These are phyloP conservation scores for Fraxinus americana DNA, from an alignment of 257 asterid genomes.

Conservation along the genomic window DNA sequence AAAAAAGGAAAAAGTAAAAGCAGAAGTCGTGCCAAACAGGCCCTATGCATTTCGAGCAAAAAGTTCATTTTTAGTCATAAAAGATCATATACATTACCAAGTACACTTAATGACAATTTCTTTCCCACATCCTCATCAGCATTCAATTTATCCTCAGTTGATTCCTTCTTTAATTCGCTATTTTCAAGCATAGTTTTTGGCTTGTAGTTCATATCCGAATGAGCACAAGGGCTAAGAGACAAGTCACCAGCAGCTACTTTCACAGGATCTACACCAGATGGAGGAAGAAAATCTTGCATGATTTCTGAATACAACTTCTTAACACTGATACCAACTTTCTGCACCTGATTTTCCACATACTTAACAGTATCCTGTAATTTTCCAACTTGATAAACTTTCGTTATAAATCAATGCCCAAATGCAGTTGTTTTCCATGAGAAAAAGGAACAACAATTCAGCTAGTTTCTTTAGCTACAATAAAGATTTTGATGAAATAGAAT, in stretches of 20 bases:
- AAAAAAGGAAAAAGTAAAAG: no score
- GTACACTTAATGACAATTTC: slow-evolving; percentile 7
- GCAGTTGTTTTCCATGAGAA: neutral
- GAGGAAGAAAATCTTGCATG: slow-evolving; percentile 65
- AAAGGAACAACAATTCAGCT: no score
- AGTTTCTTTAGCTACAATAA: no score
- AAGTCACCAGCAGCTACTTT: slow-evolving; percentile 52
- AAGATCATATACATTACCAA: slow-evolving; percentile 13
- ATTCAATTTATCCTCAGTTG: slow-evolving; percentile 41
- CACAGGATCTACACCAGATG: slow-evolving; percentile 48
- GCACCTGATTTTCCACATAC: slow-evolving; percentile 73
- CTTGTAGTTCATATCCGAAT: slow-evolving; percentile 40
- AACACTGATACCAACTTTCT: slow-evolving; percentile 67
- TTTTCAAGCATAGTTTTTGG: slow-evolving; percentile 35
- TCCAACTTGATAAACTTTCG: neutral
- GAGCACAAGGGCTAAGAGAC: slow-evolving; percentile 49
- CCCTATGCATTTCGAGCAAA: slow-evolving; percentile 23
- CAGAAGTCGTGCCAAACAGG: no score
- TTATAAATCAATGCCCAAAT: neutral
- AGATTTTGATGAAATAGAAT: no score
- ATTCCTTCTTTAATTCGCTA: slow-evolving; percentile 32
- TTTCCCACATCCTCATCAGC: slow-evolving; percentile 29
- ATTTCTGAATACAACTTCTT: slow-evolving; percentile 78
- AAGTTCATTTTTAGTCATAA: slow-evolving; percentile 16
- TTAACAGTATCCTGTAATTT: slow-evolving; percentile 66